Base-by-base conservation (phyloP, 2,329 filamentous ascomycete genomes). In the Helicocarpus griseus region DNA sequence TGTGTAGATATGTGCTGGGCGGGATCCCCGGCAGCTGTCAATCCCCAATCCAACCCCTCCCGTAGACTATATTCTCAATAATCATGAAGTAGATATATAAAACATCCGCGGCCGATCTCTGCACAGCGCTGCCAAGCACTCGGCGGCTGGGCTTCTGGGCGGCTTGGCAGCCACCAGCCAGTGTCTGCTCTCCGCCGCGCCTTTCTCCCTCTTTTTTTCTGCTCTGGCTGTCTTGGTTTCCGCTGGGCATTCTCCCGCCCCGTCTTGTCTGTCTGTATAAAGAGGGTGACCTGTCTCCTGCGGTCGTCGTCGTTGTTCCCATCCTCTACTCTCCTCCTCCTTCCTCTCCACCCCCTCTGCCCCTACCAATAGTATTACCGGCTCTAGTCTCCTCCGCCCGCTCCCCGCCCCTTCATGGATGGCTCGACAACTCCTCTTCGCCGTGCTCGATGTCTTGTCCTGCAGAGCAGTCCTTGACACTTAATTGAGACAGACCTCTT, bases 111-210 rank as follows among this genome's bases (percentile, higher is more conserved):
- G n/a, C n/a, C 21, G 22, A 28, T 4, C 41, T 13, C 41, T 19
- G 4, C 11, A 45, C 29, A 48, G 29, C 19, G 31, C 48, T 43
- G 62, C 62, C 62, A 63, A 64, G 62, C 57, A 54, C 61, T 64
- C 56, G 62, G 62, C 62, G 60, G 58, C 62, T 64, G 58, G 61
- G 62, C 62, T 31, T 60, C 60, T 60, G 61, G 59, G 58, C 53
- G 55, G 57, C 57, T 56, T 53, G 49, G 52, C 51, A 59, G 57
- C 54, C 55, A 60, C 57, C 57, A 60, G 58, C 51, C 54, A 58
- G 57, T 53, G 58, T 59, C 57, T 59, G 58, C 58, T 53, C 54
- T 48, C 48, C 53, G 49, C 48, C 51, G 26, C 41, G 36, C 48
- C 8, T 48, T 49, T 48, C 35, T 39, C 19, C 28, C 38, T 48